Base-by-base conservation (phyloP, 2,329 filamentous ascomycete species). In the Stylonectria norvegica region DNA sequence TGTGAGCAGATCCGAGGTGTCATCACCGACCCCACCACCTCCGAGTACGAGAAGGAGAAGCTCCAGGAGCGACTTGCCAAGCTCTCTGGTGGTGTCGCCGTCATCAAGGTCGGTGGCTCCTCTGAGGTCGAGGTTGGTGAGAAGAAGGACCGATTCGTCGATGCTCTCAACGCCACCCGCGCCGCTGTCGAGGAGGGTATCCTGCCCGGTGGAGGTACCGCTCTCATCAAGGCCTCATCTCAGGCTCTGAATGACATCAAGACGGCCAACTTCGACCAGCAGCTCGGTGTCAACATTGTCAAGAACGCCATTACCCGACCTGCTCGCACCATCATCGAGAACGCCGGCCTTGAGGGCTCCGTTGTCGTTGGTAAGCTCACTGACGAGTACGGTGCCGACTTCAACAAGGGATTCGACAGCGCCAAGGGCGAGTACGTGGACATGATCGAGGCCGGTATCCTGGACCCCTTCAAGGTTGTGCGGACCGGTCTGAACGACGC, bases 1-100 rank as follows among this genome's bases (percentile, higher is more conserved):
- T 97, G 93, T 73, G 93, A 98, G 75, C 93, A 98, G 78, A 98
- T 98, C 71, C 90, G 93, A 57, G 90, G 91, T 56, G 89, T 97
- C 71, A 95, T 96, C 76, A 79, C 76, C 49, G 93, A 98, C 74
- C 86, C 91, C 53, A 84, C 80, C 58, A 98, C 93, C 52, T 96
- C 90, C 34, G 93, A 98, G 64, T 98, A 98, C 74, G 93, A 98
- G 82, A 97, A 96, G 82, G 93, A 98, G 86, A 98, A 98, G 83
- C 88, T 98, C 53, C 93, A 97, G 76, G 93, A 98, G 79, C 93
- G 93, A 74, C 87, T 98, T 48, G 93, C 93, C 58, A 98, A 98
- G 84, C 87, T 98, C 56, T 97, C 93, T 55, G 93, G 93, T 52
- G 93, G 93, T 79, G 93, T 98, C 59, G 93, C 93, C 59, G 93